Conservation (phyloP, 805 yeast genomes). For the Phaffomyces antillensis region DNA sequence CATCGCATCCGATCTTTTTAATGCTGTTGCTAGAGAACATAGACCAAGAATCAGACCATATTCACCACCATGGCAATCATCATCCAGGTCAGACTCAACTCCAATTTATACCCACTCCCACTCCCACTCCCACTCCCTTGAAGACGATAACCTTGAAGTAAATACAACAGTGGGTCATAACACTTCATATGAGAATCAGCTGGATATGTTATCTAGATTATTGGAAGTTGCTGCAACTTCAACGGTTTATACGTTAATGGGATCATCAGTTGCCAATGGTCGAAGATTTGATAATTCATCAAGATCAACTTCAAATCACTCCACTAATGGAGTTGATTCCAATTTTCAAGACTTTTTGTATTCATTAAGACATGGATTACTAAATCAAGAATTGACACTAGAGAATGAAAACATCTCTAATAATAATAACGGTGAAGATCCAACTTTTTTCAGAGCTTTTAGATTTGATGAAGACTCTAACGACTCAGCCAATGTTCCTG, state of each 20-base stretch:
- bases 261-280: constrained; percentile 21
- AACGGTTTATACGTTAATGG: constrained; percentile 34
- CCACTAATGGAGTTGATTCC: constrained; percentile 21
- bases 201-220: constrained; percentile 35
- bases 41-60: neutral
- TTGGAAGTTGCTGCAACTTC: constrained; percentile 39
- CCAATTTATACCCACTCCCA: neutral
- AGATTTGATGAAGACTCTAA: constrained; percentile 26
- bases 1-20: constrained; percentile 16
- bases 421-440: constrained; percentile 3
- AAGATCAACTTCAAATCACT: neutral
- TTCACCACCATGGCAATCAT: neutral
- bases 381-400: constrained; percentile 32
- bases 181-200: constrained; percentile 25
- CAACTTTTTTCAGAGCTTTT: constrained; percentile 37
- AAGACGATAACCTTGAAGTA: neutral
- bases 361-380: constrained; percentile 32
- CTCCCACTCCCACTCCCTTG: neutral
- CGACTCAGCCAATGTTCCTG: constrained; percentile 30
- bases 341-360: constrained; percentile 39
- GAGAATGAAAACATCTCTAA: constrained; percentile 6
- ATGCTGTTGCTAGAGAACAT: constrained; percentile 6
- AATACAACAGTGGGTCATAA: neutral
- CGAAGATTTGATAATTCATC: constrained; percentile 25
- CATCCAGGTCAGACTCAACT: too few species aligned